phyloP scores from a whole-genome alignment of 2,329 filamentous ascomycete genomes.

The Rugonectria rugulosa region DNA sequence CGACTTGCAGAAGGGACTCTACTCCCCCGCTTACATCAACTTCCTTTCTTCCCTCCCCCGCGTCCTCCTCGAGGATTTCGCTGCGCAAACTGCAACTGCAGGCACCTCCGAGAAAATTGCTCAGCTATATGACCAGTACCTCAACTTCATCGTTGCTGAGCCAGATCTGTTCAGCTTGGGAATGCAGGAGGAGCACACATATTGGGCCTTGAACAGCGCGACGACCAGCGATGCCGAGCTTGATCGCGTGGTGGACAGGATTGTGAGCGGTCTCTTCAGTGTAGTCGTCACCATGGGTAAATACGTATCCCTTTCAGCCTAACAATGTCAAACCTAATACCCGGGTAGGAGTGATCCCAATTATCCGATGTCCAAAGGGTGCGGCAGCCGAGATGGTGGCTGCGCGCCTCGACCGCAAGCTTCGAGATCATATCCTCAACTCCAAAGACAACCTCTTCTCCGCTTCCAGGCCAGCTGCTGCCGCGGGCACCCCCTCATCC shows the following conservation, averaged over 20 bases:
- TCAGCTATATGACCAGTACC: constrained; percentile 94
- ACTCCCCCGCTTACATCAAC: constrained; percentile 95
- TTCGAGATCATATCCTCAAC: constrained; percentile 95
- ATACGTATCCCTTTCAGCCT: constrained; percentile 27
- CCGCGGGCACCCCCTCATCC: constrained; percentile 69
- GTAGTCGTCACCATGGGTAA: constrained; percentile 97
- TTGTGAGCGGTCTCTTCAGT: constrained; percentile 96
- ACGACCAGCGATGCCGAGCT: constrained; percentile 90
- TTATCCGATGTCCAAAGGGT: constrained; percentile 92
- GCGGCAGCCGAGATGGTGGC: constrained; percentile 94
- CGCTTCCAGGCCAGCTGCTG: constrained; percentile 63
- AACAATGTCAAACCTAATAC: constrained; percentile 11
- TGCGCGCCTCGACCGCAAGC: constrained; percentile 91
- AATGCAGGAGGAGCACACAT: constrained; percentile 88
- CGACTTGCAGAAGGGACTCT: constrained; percentile 87
- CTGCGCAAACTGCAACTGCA: constrained; percentile 81
- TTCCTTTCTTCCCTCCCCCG: constrained; percentile 94
- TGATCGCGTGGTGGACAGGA: constrained; percentile 85
- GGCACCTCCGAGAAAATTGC: constrained; percentile 89
- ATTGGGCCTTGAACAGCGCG: constrained; percentile 95
- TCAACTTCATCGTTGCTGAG: constrained; percentile 97
- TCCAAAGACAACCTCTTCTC: constrained; percentile 98
- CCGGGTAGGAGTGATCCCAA: constrained; percentile 79
- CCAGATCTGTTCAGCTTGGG: constrained; percentile 94
- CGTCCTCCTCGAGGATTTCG: constrained; percentile 93